Percentiles rank a stretch among this genome's conserved stretches.
Conservation (phyloP, 1,284 basidiomycete species). For the Leccinum solheimii region DNA sequence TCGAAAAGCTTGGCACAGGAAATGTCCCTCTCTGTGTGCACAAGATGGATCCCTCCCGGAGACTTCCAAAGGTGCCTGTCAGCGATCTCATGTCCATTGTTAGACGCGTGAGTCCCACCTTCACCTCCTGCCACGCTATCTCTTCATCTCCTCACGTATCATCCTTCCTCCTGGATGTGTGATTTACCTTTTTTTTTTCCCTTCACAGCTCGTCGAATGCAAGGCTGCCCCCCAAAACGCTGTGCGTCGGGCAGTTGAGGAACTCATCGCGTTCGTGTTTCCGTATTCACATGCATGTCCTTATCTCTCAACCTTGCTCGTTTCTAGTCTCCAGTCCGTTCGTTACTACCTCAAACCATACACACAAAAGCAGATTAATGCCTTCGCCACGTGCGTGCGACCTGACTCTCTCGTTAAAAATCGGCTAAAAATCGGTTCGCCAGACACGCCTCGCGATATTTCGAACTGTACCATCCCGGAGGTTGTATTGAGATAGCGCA, state of each 20-base stretch:
- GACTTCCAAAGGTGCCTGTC: conserved; percentile 70
- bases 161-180: conserved; percentile 12
- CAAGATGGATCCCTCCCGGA: conserved; percentile 77
- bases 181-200: conserved; percentile 3
- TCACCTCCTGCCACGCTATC: conserved; percentile 28
- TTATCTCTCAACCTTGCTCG: conserved; percentile 22
- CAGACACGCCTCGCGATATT: conserved; percentile 84
- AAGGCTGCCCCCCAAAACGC: conserved; percentile 53
- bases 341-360: conserved; percentile 72
- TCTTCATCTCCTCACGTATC: conserved; percentile 29
- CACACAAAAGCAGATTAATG: conserved; percentile 79
- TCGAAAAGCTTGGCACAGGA: conserved; percentile 80
- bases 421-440: conserved; percentile 30
- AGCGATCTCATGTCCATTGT: conserved; percentile 67
- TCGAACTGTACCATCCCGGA: conserved; percentile 79
- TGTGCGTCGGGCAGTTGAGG: conserved; percentile 68
- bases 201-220: conserved; percentile 55
- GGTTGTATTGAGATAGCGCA: conserved; percentile 85
- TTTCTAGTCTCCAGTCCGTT: conserved; percentile 62
- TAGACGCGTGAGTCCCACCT: conserved; percentile 63
- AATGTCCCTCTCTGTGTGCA: conserved; percentile 75
- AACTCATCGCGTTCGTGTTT: conserved; percentile 64
- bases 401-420: conserved; percentile 30
- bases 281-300: conserved; percentile 5
- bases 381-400: conserved; percentile 77